Percentiles rank a stretch among this genome's conserved stretches.
These are phyloP conservation scores for Inonotus hispidus DNA, from an alignment of 1,284 basidiomycete species.

Conservation along the genomic window DNA sequence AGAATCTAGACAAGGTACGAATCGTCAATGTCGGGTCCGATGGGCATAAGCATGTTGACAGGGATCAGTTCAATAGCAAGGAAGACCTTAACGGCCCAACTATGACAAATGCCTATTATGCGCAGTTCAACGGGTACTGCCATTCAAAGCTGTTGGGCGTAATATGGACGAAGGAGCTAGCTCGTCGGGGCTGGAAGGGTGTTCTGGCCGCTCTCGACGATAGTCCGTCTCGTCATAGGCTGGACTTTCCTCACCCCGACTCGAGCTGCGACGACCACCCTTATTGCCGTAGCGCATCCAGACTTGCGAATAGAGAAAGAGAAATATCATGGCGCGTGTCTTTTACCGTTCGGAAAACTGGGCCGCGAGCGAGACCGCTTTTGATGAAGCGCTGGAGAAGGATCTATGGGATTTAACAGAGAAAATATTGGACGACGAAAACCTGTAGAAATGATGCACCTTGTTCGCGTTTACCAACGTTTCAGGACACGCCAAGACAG, in stretches of 20 bases:
- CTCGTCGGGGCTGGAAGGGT: constrained; percentile 1
- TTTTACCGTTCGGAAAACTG: too few relatives aligned
- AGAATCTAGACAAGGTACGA: not conserved
- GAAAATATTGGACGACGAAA: too few relatives aligned
- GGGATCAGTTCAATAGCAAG: constrained; percentile 7
- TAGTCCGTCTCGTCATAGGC: not conserved
- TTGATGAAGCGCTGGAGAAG: too few relatives aligned
- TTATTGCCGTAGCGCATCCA: not conserved
- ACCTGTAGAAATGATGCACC: too few relatives aligned
- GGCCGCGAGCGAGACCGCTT: too few relatives aligned
- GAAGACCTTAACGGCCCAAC: constrained; percentile 4
- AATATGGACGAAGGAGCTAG: constrained; percentile 21
- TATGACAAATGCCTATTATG: not conserved
- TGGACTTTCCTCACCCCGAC: not conserved
- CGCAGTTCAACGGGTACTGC: not conserved
- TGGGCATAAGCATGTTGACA: not conserved
- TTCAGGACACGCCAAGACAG: too few relatives aligned
- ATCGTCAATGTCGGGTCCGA: constrained; percentile 5
- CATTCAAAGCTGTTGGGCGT: constrained; percentile 6
- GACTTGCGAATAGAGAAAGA: constrained; percentile 9
- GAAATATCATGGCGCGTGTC: constrained; percentile 22
- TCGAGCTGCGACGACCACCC: not conserved
- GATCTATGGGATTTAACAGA: too few relatives aligned
- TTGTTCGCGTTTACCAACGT: too few relatives aligned
- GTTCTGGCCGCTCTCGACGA: not conserved